These are phyloP conservation scores for Acmispon strigosus DNA, from an alignment of 306 rosid genomes.

Conservation along the genomic window DNA sequence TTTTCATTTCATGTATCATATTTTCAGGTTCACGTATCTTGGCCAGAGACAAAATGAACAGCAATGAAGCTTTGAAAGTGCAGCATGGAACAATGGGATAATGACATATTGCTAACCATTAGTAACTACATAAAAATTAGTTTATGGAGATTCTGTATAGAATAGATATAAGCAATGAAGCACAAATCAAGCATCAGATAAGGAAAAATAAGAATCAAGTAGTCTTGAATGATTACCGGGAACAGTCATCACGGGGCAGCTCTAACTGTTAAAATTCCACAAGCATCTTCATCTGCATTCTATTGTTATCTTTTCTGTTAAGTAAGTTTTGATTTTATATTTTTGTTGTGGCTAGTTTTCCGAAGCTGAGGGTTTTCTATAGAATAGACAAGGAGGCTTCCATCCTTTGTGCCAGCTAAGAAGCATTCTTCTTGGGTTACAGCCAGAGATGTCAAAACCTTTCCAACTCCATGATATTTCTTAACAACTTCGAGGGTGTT, in stretches of 20 bases:
- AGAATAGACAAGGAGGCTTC: slow-evolving; percentile 84
- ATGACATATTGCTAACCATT: not conserved
- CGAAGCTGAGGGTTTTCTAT: slow-evolving; percentile 82
- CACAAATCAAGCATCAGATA: slow-evolving; percentile 19
- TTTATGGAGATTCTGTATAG: no score
- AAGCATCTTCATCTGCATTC: slow-evolving; percentile 18
- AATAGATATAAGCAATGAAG: not conserved
- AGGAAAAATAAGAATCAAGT: not conserved
- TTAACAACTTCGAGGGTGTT: slow-evolving; percentile 78
- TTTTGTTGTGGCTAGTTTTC: slow-evolving; percentile 45
- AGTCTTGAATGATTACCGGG: slow-evolving; percentile 47
- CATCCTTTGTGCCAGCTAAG: slow-evolving; percentile 92
- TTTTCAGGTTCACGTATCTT: not conserved
- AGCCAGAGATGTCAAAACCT: slow-evolving; percentile 68
- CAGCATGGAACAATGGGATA: not conserved
- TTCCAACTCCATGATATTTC: slow-evolving; percentile 78
- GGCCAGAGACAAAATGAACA: not conserved
- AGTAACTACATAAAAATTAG: not conserved
- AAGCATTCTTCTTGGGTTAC: slow-evolving; percentile 94
- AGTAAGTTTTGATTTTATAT: slow-evolving; percentile 41
- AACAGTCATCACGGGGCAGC: slow-evolving; percentile 31
- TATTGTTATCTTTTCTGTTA: slow-evolving; percentile 27
- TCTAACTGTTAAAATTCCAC: slow-evolving; percentile 24
- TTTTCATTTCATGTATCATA: not conserved
- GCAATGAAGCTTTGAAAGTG: not conserved